phyloP scores from a whole-genome alignment of 306 rosid genomes.

The Vicia sativa region DNA sequence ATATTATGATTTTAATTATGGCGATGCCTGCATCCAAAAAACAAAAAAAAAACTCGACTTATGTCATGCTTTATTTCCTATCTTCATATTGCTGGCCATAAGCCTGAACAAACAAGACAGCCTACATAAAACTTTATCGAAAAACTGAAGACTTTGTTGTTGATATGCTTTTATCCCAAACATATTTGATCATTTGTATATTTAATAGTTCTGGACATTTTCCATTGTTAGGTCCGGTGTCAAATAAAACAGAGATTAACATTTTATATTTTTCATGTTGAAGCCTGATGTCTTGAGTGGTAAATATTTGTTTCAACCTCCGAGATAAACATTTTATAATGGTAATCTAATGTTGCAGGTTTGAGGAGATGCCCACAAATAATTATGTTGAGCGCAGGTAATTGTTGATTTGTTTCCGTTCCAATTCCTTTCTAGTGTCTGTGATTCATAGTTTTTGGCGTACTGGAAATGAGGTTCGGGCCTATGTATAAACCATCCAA shows the following conservation, averaged over 20 bases:
- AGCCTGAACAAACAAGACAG: neutral
- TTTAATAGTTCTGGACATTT: conserved; percentile 26
- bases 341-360: conserved; percentile 56
- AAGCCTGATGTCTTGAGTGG: conserved; percentile 21
- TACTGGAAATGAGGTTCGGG: neutral
- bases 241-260: conserved; percentile 78
- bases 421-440: conserved; percentile 14
- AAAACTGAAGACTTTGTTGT: neutral
- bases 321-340: conserved; percentile 24
- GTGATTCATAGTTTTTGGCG: neutral
- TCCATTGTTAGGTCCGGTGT: conserved; percentile 66
- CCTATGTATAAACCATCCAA: conserved; percentile 1
- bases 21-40: conserved; percentile 10
- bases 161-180: conserved; percentile 11
- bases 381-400: conserved; percentile 98
- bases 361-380: conserved; percentile 99
- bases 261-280: conserved; percentile 36
- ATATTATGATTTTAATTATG: neutral
- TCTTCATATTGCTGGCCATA: neutral
- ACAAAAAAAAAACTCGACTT: neutral
- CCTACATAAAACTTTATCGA: neutral
- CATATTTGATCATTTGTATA: conserved; percentile 14
- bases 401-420: conserved; percentile 17
- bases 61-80: conserved; percentile 1
- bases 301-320: conserved; percentile 10